Evolutionary conservation across 176 grass and related monocot species (phyloP), one percentile per base, ranked within the genome.

Genomic region (Zea luxurians): DNA sequence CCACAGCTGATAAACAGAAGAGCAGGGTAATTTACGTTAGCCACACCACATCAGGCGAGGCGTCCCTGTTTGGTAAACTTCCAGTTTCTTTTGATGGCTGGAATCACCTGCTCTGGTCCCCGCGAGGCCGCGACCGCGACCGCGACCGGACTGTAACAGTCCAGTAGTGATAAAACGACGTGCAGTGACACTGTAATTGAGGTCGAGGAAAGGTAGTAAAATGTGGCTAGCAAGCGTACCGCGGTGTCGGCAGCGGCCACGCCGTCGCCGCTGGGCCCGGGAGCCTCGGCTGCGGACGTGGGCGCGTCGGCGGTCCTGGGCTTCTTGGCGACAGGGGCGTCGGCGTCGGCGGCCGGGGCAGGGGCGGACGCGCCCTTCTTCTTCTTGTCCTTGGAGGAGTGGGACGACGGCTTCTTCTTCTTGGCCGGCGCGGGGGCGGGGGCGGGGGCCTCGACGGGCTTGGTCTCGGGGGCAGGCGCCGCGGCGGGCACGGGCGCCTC

Each of bases 241-340:
- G 78, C 27, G 82, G 73, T 85, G 78, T 78, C 87, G 52, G 78
- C 83, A 2, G 83, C 68, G 61, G 44, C 27, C n/a, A n/a, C 27
- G 7, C n/a, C 34, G 49, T 73, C 85, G 13, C 65, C 72, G 62
- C 58, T 85, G 58, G 83, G 87, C 0, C 82, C 87, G 59, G 87
- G 78, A 0, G 83, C 78, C 27, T 77, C 78, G 8, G 87, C 82
- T 2, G 7, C 69, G 2, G 67, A 8, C 0, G 71, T 10, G 18
- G 87, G 87, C 8, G 73, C 66, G 67, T 61, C 44, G 15, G 83
- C 9, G 3, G 50, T 4, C 50, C 71, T 45, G 45, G 17, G 68
- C 6, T 49, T 15, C 68, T 70, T 88, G 18, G 78, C 35, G 0
- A 35, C 49, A 0, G 64, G 71, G 0, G 84, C 70, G n/a, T n/a